These are phyloP conservation scores for Aspergillus taichungensis DNA, from an alignment of 495 filamentous ascomycete genomes.

Conservation along the genomic window DNA sequence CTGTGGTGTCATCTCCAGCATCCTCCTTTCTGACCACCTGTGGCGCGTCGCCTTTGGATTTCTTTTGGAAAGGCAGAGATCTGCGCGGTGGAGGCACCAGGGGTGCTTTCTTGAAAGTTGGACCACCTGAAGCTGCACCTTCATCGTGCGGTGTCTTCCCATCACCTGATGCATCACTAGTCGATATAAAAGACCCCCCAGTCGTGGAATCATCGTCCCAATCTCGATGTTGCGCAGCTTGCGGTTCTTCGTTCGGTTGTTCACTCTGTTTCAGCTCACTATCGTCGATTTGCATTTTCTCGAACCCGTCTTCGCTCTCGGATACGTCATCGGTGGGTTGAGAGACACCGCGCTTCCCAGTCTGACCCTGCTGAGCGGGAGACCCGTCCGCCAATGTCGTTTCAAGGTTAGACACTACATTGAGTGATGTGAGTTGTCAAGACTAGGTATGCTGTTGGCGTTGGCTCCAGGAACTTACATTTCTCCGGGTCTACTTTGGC, in stretches of 20 bases:
- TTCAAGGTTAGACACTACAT: slow-evolving; percentile 22
- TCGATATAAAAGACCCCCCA: slow-evolving; percentile 10
- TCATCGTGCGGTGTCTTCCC: background rate
- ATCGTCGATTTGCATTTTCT: slow-evolving; percentile 52
- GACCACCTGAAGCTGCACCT: background rate
- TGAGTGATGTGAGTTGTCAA: background rate
- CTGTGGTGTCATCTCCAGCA: slow-evolving; percentile 26
- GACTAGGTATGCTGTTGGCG: background rate
- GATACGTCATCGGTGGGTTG: slow-evolving; percentile 15
- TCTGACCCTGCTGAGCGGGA: slow-evolving; percentile 11
- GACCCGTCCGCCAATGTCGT: slow-evolving; percentile 7
- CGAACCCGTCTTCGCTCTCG: slow-evolving; percentile 44
- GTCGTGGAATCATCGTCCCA: slow-evolving; percentile 36
- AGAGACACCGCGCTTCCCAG: slow-evolving; percentile 36
- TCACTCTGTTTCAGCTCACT: slow-evolving; percentile 11
- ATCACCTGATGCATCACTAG: background rate
- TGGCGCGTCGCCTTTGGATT: background rate
- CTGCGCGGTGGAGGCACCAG: slow-evolving; percentile 25
- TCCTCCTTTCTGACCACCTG: background rate
- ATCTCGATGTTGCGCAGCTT: slow-evolving; percentile 32
- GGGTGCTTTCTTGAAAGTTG: slow-evolving; percentile 10
- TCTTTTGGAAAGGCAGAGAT: slow-evolving; percentile 30
- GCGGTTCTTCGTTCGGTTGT: slow-evolving; percentile 24
- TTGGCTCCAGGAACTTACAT: slow-evolving; percentile 15
- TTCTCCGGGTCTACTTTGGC: slow-evolving; percentile 46